Evolutionary conservation across 345 rosid species (phyloP).

Genomic region (Gossypioides kirkii): DNA sequence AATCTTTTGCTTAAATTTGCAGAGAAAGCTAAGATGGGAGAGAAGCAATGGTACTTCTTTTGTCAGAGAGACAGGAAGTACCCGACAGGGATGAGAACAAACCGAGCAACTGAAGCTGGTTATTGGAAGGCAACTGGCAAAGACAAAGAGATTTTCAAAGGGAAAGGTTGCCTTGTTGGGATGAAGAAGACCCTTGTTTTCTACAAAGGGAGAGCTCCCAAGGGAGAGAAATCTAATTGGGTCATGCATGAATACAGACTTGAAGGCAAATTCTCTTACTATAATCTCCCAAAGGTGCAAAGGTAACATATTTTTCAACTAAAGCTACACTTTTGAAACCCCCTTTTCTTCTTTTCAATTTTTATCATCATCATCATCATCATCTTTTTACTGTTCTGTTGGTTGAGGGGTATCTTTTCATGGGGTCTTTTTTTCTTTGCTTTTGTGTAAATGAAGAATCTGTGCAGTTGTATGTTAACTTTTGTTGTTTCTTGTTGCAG

Average conservation of each 20-base stretch:
- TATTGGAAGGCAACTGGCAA: constrained; percentile 99
- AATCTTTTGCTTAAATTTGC: constrained; percentile 12
- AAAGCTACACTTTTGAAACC: neutral
- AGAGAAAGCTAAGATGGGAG: constrained; percentile 97
- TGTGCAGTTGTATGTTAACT: neutral
- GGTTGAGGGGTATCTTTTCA: constrained; percentile 37
- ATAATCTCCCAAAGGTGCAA: constrained; percentile 55
- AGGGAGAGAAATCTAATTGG: constrained; percentile 94
- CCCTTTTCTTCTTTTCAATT: neutral
- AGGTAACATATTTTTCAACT: constrained; percentile 32
- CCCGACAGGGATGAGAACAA: constrained; percentile 97
- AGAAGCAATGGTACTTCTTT: constrained; percentile 90
- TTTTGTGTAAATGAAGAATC: constrained; percentile 34
- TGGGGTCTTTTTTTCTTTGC: constrained; percentile 14
- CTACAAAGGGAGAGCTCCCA: constrained; percentile 93
- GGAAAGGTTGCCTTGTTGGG: constrained; percentile 67
- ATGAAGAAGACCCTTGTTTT: constrained; percentile 99
- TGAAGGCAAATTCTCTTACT: constrained; percentile 75
- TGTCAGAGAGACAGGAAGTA: constrained; percentile 89
- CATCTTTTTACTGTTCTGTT: constrained; percentile 20
- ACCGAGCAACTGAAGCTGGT: constrained; percentile 85
- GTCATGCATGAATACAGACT: constrained; percentile 94
- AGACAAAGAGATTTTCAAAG: constrained; percentile 78
- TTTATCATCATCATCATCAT: too few relatives aligned
- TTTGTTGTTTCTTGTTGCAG: constrained; percentile 34